Evolutionary conservation across 805 yeast genomes (phyloP), one percentile per base, ranked within the genome.

Genomic region (Candida hungchunana): DNA sequence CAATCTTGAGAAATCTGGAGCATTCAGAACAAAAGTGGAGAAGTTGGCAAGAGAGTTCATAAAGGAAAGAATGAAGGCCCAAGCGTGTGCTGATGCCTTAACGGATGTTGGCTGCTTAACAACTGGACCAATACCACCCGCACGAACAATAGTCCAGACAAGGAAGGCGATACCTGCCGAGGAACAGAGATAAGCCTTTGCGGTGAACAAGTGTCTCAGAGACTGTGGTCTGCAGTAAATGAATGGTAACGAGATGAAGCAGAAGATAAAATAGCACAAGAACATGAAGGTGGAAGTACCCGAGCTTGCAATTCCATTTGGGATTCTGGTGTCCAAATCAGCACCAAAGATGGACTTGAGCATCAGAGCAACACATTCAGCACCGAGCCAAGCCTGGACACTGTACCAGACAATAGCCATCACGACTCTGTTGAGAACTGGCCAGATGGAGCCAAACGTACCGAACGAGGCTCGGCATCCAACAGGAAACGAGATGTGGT

Each of bases 361-460:
- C 90, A 87, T 83, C 35, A 84, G 62, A 42, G 79, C 74, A 12
- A 88, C 77, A 63, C 94, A 82, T 43, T 86, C 75, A 21, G 90
- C 94, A 37, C 94, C 93, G 39, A 89, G 72, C 70, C 87, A 82
- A 16, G 83, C 71, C 55, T 87, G 96, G 19, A 85, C 93, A 19
- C 93, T 78, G 53, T 81, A 86, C 96, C 96, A 88, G 33, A 88
- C 77, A 46, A 77, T 71, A 21, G 87, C 82, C 86, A 88, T 82
- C 9, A 83, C 89, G 25, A 85, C 90, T 62, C 97, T 75, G 62
- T 88, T 87, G 34, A 87, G 52, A 30, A 88, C 79, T 5, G 95
- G 95, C 96, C 94, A 88, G 40, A 82, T 64, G 0, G 88, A 80
- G 34, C 94, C 94, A 67, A 78, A 84, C 9, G 84, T 74, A 42